Evolutionary conservation across 73 alveolate genomes (phyloP).

Genomic region (Tetrahymena elliotti): DNA sequence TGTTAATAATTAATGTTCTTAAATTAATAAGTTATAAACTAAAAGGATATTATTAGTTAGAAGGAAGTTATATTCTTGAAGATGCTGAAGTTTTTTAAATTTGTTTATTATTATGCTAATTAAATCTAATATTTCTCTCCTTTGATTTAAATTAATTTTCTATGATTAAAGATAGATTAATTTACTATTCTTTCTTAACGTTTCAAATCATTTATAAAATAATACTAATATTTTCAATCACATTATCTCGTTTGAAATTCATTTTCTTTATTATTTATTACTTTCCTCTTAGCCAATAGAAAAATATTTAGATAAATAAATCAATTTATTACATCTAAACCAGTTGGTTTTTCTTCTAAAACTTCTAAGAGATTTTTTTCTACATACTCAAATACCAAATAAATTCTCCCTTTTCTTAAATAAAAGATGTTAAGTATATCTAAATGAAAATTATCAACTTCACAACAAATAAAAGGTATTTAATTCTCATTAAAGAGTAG

Average conservation of each 20-base stretch:
- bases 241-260: no score
- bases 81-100: not conserved
- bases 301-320: no score
- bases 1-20: no score
- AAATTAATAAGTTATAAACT: no score
- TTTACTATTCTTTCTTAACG: not conserved
- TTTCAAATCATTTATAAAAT: not conserved
- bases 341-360: conserved; percentile 82
- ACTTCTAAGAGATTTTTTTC: conserved; percentile 91
- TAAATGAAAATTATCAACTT: no score
- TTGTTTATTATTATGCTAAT: not conserved
- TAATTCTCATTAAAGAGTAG: no score
- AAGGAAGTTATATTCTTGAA: not conserved
- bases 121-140: not conserved
- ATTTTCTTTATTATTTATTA: no score
- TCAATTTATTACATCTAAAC: conserved; percentile 60
- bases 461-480: no score
- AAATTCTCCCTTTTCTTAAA: conserved; percentile 82
- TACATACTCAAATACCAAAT: conserved; percentile 90
- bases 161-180: not conserved
- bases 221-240: no score
- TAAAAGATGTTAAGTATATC: no score
- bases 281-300: no score
- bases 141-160: not conserved
- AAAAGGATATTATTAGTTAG: not conserved